Percentiles rank a stretch among this genome's conserved stretches.
These are phyloP conservation scores for Notholithocarpus densiflorus DNA, from an alignment of 306 rosid species.

Conservation along the genomic window DNA sequence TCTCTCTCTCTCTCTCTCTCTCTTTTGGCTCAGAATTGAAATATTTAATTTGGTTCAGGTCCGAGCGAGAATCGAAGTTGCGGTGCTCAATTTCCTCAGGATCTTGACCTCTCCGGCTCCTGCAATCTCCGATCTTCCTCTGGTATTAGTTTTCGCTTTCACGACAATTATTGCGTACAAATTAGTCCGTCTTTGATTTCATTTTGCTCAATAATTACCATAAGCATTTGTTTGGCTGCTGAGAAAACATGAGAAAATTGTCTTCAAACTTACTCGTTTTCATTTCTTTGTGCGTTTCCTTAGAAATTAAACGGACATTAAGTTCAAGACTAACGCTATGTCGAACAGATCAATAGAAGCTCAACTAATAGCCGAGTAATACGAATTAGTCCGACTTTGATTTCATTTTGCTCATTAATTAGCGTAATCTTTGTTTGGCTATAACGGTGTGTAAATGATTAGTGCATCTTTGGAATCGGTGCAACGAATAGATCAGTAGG, in stretches of 20 bases:
- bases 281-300: slow-evolving; percentile 6
- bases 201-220: not conserved
- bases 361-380: slow-evolving; percentile 49
- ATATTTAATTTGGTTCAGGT: slow-evolving; percentile 42
- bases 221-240: not conserved
- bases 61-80: slow-evolving; percentile 78
- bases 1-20: not conserved
- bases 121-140: slow-evolving; percentile 73
- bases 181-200: not conserved
- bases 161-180: not conserved
- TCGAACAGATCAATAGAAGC: slow-evolving; percentile 56
- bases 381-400: not conserved
- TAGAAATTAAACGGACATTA: not conserved
- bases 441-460: not conserved
- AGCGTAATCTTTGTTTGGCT: not conserved
- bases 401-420: not conserved
- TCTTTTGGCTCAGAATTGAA: not conserved
- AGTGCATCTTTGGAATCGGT: not conserved
- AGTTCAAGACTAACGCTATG: not conserved
- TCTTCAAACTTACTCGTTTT: not conserved
- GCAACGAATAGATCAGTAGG: slow-evolving; percentile 49
- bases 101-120: slow-evolving; percentile 65
- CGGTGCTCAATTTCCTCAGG: slow-evolving; percentile 78
- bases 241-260: not conserved
- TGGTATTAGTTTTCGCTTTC: slow-evolving; percentile 33